Conservation (phyloP, 78 protist species). For the Speleostelium caveatum region DNA sequence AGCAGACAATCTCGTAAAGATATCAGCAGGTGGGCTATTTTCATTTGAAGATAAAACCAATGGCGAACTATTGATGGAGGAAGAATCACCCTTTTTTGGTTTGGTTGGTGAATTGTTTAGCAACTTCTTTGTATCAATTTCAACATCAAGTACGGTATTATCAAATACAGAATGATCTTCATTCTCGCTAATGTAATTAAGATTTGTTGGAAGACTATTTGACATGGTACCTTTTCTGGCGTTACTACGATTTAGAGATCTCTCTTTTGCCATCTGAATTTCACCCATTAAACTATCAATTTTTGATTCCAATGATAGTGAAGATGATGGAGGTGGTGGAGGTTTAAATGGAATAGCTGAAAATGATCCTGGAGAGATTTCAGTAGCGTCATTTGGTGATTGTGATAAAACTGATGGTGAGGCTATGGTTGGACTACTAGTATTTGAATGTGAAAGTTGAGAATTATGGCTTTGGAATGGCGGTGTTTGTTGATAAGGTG, state of each 20-base stretch:
- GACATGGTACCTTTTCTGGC: background rate
- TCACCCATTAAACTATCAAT: conserved; percentile 44
- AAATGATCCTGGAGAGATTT: background rate
- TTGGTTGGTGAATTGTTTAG: background rate
- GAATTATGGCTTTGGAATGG: background rate
- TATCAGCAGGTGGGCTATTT: conserved; percentile 11
- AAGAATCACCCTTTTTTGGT: background rate
- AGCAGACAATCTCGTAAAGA: conserved; percentile 54
- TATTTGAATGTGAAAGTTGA: background rate
- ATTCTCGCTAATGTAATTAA: background rate
- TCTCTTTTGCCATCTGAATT: conserved; percentile 27
- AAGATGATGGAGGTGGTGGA: conserved; percentile 1
- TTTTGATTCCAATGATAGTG: conserved; percentile 10
- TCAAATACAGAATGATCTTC: conserved; percentile 19
- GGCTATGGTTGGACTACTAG: background rate
- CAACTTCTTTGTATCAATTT: conserved; percentile 28
- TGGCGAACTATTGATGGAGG: background rate
- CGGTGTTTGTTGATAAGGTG: no score
- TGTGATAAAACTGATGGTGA: background rate
- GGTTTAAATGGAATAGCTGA: background rate
- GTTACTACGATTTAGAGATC: conserved; percentile 28
- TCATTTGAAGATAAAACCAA: background rate
- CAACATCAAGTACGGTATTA: conserved; percentile 46
- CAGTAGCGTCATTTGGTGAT: background rate
- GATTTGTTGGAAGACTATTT: background rate